Conservation (phyloP, 73 alveolate species). For the Tetrahymena borealis region DNA sequence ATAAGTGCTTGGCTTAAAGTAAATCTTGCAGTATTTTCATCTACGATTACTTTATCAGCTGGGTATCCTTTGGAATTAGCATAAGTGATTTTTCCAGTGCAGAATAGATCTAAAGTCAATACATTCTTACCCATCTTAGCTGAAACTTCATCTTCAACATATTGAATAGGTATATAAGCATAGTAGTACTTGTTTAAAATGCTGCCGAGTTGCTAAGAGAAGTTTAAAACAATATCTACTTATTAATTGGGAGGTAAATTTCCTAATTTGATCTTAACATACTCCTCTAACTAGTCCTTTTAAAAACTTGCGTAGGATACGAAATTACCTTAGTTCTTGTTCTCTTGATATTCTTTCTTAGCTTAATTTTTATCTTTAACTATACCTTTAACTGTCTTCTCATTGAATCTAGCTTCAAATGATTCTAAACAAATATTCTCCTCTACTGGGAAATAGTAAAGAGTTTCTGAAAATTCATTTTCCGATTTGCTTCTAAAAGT, state of each 20-base stretch:
- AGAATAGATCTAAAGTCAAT: background rate
- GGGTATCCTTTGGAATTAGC: background rate
- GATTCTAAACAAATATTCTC: background rate
- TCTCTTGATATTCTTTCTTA: background rate
- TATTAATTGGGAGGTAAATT: background rate
- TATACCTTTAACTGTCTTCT: background rate
- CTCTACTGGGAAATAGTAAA: background rate
- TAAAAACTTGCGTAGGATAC: background rate
- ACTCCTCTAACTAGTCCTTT: background rate
- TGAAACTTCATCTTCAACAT: background rate
- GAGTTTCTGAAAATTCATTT: background rate
- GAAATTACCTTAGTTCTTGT: conserved; percentile 9
- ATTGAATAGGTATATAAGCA: background rate
- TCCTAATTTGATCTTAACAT: conserved; percentile 10
- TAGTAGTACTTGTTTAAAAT: conserved; percentile 1
- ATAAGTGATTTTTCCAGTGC: background rate
- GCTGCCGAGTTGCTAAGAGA: background rate
- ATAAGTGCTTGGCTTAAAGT: background rate
- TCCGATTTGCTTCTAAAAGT: background rate
- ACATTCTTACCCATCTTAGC: background rate
- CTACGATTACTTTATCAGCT: background rate
- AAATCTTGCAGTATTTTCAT: background rate
- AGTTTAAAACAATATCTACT: background rate
- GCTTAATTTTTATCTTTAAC: conserved; percentile 21
- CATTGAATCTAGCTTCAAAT: background rate